Base-by-base conservation (phyloP, 2,329 filamentous ascomycete genomes). In the Endocalyx cinctus region DNA sequence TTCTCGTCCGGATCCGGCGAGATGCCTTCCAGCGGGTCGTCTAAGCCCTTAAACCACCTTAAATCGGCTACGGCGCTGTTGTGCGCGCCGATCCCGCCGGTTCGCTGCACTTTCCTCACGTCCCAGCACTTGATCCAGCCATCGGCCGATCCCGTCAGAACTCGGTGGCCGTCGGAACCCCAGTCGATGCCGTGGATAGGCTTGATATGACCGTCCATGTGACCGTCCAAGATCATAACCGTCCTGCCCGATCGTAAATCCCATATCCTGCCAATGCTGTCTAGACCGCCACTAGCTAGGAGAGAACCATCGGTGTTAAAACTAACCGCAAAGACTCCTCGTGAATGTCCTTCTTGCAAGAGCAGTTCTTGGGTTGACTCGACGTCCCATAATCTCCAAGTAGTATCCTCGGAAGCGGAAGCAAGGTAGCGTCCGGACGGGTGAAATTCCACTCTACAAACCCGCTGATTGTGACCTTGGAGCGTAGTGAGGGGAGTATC, bases 101-200 rank as follows among this genome's bases (percentile, higher is more conserved):
- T 82, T 43, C 82, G 81, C 48, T 84, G 77, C 30, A 97, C 89
- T 51, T 92, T 90, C 28, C 92, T 80, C 33, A 98, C 73, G 55
- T 98, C 92, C 92, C 92, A 98, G 63, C 90, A 96, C 61, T 96
- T 97, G 52, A 95, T 81, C 77, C 92, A 97, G 13, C 90, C 90
- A 55, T 98, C 92, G 3, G 82, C 87, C 11, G 88, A 94, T 2
- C 88, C 89, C 0, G 88, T 88, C n/a, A 97, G 69, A 7, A 97
- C 78, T n/a, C 92, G 79, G 58, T 95, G 82, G 5, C 90, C 88
- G 55, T 98, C 92, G 0, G 82, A 74, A 37, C 85, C 81, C 92
- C 94, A 98, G 59, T 96, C 89, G 5, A 97, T 68, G 1, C 82
- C 88, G 52, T 94, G 89, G 34, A 98, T 95, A 11, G 94, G 89